Conservation (phyloP, 257 asterid genomes). For the Thymus quinquecostatus region DNA sequence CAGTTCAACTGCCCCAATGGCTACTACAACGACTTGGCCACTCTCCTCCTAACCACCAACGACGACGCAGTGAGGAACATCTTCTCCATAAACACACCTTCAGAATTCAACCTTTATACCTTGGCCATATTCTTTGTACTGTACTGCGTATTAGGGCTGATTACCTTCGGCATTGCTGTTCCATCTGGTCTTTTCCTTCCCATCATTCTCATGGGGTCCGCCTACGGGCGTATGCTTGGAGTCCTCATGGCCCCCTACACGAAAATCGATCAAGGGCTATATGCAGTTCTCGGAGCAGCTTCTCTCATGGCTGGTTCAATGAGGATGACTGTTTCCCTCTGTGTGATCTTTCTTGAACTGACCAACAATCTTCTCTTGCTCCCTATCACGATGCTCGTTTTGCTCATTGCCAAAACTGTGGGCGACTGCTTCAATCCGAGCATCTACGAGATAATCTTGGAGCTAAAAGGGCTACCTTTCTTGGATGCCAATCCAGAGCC, state of each 20-base stretch:
- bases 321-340: slow-evolving; percentile 94
- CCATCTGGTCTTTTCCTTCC: slow-evolving; percentile 98
- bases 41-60: slow-evolving; percentile 79
- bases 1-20: slow-evolving; percentile 91
- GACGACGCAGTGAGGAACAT: slow-evolving; percentile 78
- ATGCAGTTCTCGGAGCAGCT: slow-evolving; percentile 90
- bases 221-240: slow-evolving; percentile 84
- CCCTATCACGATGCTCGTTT: slow-evolving; percentile 87
- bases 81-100: slow-evolving; percentile 74
- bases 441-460: slow-evolving; percentile 85
- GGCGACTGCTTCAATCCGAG: slow-evolving; percentile 96
- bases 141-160: slow-evolving; percentile 73
- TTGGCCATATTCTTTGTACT: slow-evolving; percentile 66
- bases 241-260: slow-evolving; percentile 82
- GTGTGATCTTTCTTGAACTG: slow-evolving; percentile 91
- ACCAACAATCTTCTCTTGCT: slow-evolving; percentile 89
- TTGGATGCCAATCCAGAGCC: slow-evolving; percentile 88
- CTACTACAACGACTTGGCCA: slow-evolving; percentile 82
- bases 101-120: slow-evolving; percentile 53
- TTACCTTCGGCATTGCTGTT: slow-evolving; percentile 91
- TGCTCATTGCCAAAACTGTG: slow-evolving; percentile 75
- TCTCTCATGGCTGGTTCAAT: slow-evolving; percentile 96
- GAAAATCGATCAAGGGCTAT: slow-evolving; percentile 73
- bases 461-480: slow-evolving; percentile 91
- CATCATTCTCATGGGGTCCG: slow-evolving; percentile 85